A percentile compares a stretch with the other conserved stretches of the same genome.
These are phyloP conservation scores for Alternaria longipes DNA, from an alignment of 2,329 filamentous ascomycete genomes.

Conservation along the genomic window DNA sequence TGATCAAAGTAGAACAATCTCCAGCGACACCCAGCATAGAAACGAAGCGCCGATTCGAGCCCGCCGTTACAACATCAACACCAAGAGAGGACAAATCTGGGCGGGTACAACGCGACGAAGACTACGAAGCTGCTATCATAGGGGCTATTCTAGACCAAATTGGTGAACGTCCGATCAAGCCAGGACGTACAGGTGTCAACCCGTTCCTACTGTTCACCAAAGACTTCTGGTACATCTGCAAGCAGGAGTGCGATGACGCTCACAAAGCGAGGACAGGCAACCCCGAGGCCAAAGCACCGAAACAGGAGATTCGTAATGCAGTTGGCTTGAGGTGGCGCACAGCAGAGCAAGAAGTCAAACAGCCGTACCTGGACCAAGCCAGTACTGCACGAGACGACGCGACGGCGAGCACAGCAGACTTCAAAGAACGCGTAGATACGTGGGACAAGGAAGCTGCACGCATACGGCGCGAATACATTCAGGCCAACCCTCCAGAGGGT, in stretches of 20 bases:
- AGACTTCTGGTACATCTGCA: conserved; percentile 70
- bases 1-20: conserved; percentile 35
- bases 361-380: conserved; percentile 80
- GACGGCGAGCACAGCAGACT: conserved; percentile 65
- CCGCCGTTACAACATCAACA: conserved; percentile 19
- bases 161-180: conserved; percentile 78
- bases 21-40: conserved; percentile 24
- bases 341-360: conserved; percentile 72
- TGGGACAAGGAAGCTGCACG: conserved; percentile 75
- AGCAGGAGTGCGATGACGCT: conserved; percentile 73
- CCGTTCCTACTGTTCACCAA: conserved; percentile 92
- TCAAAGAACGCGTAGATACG: conserved; percentile 67
- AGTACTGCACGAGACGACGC: conserved; percentile 74
- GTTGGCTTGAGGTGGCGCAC: conserved; percentile 93
- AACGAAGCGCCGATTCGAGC: conserved; percentile 37
- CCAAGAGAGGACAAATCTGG: conserved; percentile 31
- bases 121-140: conserved; percentile 67
- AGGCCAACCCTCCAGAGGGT: conserved; percentile 44
- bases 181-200: conserved; percentile 78
- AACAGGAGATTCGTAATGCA: conserved; percentile 81
- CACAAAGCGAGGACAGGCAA: conserved; percentile 71
- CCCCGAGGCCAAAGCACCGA: conserved; percentile 70
- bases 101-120: conserved; percentile 46
- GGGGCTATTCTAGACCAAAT: conserved; percentile 67
- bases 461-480: conserved; percentile 56